Evolutionary conservation across 2,329 filamentous ascomycete genomes (phyloP), one percentile per base, ranked within the genome.

Genomic region (Apiospora koreana): DNA sequence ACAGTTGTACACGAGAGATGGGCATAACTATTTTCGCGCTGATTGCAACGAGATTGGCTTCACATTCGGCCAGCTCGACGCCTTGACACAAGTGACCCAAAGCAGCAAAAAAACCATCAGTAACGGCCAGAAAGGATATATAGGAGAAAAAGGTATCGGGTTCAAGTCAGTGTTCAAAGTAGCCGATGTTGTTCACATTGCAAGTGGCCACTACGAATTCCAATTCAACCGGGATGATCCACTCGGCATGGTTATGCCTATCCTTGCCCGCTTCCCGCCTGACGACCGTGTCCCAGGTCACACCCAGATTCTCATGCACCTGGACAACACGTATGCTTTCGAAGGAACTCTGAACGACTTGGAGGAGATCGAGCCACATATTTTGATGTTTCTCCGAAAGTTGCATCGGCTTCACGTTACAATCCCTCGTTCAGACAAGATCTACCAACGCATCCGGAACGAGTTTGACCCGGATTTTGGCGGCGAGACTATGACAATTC

Each of bases 141-240:
- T 79, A 38, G 80, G 80, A n/a, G 79, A 81, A 68, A 82, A 80
- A 68, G 80, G 79, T 9, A 81, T 82, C 28, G 80, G 80, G 2
- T 81, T 81, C 78, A 81, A 82, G 70, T 75, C 77, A 2, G 78
- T 80, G 25, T 82, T 81, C 73, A 79, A 75, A 21, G 77, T 80
- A 0, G 77, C 80, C 1, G 69, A 76, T 50, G 69, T 72, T 0
- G 80, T 82, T 4, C 77, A 75, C 54, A 77, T 83, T 23, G 69
- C 71, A 12, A 79, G 76, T 25, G 75, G 77, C 12, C 41, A 70
- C 45, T 81, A 75, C 72, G 67, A 73, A 10, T 81, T 80, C 75
- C 75, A 74, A 35, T 79, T 81, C 70, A 76, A 79, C 68, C 73
- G 73, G 9, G 72, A 72, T 9, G 70, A 70, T 41, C 69, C 23